These are phyloP conservation scores for Zangia roseola DNA, from an alignment of 768 basidiomycete species.

Conservation along the genomic window DNA sequence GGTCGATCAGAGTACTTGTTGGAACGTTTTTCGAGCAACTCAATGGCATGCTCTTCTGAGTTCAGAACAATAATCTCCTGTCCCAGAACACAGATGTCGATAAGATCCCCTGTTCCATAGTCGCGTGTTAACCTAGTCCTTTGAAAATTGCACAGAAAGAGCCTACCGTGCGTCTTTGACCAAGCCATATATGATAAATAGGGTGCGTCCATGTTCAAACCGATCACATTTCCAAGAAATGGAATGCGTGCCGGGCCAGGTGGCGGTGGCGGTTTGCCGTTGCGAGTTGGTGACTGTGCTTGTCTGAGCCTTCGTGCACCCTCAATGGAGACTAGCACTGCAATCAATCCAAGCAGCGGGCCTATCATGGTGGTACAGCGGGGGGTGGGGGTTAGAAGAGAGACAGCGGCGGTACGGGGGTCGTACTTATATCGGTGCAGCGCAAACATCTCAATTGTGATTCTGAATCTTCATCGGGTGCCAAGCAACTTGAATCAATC, in stretches of 20 bases:
- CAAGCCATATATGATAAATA: constrained; percentile 18
- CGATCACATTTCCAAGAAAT: constrained; percentile 16
- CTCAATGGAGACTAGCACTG: constrained; percentile 1
- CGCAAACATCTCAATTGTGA: no score
- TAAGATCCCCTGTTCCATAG: constrained; percentile 1
- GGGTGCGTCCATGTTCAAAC: constrained; percentile 6
- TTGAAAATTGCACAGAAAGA: neutral
- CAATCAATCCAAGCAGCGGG: neutral
- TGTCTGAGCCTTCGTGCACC: neutral
- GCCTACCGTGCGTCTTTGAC: constrained; percentile 22
- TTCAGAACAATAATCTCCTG: constrained; percentile 51
- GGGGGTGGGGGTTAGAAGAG: no score
- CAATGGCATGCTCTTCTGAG: constrained; percentile 43
- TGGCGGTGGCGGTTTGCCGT: constrained; percentile 4
- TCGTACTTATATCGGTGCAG: no score
- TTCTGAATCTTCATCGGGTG: no score
- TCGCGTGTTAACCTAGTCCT: neutral
- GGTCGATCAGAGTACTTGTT: constrained; percentile 44
- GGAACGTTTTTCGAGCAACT: constrained; percentile 52
- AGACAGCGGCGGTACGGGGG: no score
- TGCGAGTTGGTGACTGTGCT: neutral
- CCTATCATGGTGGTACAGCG: neutral
- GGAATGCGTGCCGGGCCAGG: constrained; percentile 18
- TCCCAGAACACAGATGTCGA: constrained; percentile 32
- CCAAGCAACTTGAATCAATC: no score